phyloP scores from a whole-genome alignment of 495 filamentous ascomycete species.

The Podospora conica region DNA sequence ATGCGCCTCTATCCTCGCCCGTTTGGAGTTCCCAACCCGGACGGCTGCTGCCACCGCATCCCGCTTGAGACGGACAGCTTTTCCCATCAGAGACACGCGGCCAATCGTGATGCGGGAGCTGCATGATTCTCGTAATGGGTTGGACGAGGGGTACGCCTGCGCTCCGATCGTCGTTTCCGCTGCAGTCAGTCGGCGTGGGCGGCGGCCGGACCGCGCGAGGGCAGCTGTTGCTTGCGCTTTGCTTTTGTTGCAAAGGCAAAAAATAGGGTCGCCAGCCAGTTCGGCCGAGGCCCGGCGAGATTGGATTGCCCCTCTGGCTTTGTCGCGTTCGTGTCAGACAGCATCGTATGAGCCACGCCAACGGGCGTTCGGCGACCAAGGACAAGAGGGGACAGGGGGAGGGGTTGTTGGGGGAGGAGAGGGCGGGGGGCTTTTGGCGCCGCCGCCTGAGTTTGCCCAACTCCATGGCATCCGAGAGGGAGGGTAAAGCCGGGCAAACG shows the following conservation, averaged over 20 bases:
- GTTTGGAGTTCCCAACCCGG: background rate
- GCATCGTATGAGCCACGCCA: background rate
- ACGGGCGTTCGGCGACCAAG: background rate
- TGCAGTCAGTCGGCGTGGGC: background rate
- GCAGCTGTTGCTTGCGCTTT: background rate
- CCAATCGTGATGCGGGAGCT: background rate
- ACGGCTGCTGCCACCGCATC: background rate
- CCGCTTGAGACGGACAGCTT: background rate
- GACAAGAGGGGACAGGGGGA: background rate
- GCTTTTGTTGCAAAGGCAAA: background rate
- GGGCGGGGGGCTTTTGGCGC: background rate
- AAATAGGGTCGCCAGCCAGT: background rate
- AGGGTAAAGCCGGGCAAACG: background rate
- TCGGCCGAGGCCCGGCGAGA: too few relatives aligned
- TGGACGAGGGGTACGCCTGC: background rate
- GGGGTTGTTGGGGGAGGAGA: background rate
- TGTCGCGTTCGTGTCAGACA: background rate
- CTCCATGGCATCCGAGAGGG: background rate
- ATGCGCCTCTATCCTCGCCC: background rate
- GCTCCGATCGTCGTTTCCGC: conserved; percentile 1
- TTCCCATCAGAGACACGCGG: background rate
- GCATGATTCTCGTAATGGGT: conserved; percentile 1
- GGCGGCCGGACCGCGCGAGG: background rate
- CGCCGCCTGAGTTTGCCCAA: background rate
- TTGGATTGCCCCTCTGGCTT: background rate